Base-by-base conservation (phyloP, 331 rosid genomes). In the Erythrophleum ivorense region DNA sequence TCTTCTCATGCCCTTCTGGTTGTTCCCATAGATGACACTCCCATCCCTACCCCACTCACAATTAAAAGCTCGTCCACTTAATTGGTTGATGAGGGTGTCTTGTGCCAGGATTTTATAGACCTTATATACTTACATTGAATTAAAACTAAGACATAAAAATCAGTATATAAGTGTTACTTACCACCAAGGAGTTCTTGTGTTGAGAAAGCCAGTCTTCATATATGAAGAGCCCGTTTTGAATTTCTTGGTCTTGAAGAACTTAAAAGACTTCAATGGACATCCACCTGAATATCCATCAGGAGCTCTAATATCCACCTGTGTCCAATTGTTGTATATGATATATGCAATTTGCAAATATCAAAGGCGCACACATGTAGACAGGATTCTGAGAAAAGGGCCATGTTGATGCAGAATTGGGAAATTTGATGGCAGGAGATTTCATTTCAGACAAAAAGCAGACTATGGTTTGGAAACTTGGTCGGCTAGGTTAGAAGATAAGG, bases 151-250 rank as follows among this genome's bases (percentile, higher is more conserved):
- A 52, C 15, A 52, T 0, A 52, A 14, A 52, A 1, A 52, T 52
- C 58, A 14, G 58, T 15, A 16, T 12, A 49, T 41, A n/a, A 16
- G 59, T 66, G 34, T 43, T 73, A 71, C 88, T 78, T 86, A 93
- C 98, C 98, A 91, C 98, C 98, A 93, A 71, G 97, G 97, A 73
- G 97, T 90, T 79, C 97, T 88, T 18, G 85, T 87, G 84, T 91
- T 93, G 45, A 85, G 75, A 73, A 57, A 84, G 63, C 92, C 92
- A 48, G 48, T 67, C 72, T 88, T 82, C 46, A 80, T 50, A 31
- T 58, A 7, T 40, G 85, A 73, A 12, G 89, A 83, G 73, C 82
- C 87, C 1, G 92, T 84, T 29, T 85, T 57, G 62, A 87, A 85
- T 82, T 78, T 57, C 88, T 83, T 90, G 66, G 94, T 90, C 91